Evolutionary conservation across 2,329 filamentous ascomycete species (phyloP).

Genomic region (Leptosphaerulina australis): DNA sequence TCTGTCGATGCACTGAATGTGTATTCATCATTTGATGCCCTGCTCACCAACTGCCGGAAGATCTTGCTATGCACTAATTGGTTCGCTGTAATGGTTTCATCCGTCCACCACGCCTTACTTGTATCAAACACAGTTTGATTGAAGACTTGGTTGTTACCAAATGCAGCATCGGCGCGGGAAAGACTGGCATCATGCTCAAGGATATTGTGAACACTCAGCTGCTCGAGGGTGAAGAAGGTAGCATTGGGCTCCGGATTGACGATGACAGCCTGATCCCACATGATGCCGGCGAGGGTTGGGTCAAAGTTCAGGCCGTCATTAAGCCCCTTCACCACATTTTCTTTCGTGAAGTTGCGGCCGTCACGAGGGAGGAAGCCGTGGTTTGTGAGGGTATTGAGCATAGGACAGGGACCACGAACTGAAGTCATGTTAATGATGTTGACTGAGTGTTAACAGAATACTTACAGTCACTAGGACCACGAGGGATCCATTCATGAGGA

Average conservation of each 20-base stretch:
- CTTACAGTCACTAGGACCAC: constrained; percentile 25
- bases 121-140: constrained; percentile 59
- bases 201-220: constrained; percentile 56
- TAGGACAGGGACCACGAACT: constrained; percentile 43
- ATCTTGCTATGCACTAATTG: constrained; percentile 54
- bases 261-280: constrained; percentile 54
- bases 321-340: constrained; percentile 50
- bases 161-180: constrained; percentile 57
- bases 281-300: constrained; percentile 45
- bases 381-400: constrained; percentile 46
- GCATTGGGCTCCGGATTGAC: constrained; percentile 37
- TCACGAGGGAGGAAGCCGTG: constrained; percentile 43
- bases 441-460: not conserved
- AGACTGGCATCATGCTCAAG: constrained; percentile 59
- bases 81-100: constrained; percentile 40
- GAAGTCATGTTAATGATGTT: not conserved
- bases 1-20: constrained; percentile 52
- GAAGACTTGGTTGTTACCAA: constrained; percentile 60
- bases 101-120: constrained; percentile 56
- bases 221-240: constrained; percentile 44
- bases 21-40: constrained; percentile 57
- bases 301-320: constrained; percentile 54
- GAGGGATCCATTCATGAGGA: constrained; percentile 28
- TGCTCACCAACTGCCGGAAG: constrained; percentile 53
- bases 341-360: constrained; percentile 43